phyloP scores from a whole-genome alignment of 2,329 filamentous ascomycete genomes.

The Cyanodermella asteris region DNA sequence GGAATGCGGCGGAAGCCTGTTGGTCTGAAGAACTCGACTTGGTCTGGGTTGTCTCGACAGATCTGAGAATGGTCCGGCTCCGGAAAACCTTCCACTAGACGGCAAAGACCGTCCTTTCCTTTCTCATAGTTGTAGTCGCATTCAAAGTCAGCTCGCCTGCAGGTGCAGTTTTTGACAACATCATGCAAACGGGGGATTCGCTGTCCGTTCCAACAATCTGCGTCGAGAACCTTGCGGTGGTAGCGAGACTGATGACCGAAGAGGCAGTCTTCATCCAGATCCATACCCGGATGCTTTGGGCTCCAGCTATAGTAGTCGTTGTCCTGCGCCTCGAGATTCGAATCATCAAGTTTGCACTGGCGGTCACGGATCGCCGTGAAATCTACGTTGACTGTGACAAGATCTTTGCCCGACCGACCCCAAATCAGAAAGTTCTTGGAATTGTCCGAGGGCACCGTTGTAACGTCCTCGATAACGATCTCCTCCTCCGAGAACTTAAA shows the following conservation, averaged over 20 bases:
- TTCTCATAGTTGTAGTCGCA: constrained; percentile 93
- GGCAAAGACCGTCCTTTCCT: constrained; percentile 53
- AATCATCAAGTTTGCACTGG: constrained; percentile 47
- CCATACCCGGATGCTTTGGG: constrained; percentile 58
- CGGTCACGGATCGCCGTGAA: constrained; percentile 61
- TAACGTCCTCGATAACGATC: constrained; percentile 56
- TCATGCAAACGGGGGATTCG: constrained; percentile 49
- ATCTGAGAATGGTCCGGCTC: constrained; percentile 37
- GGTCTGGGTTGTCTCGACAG: constrained; percentile 42
- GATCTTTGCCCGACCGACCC: constrained; percentile 34
- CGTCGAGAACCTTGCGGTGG: constrained; percentile 65
- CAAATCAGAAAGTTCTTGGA: constrained; percentile 85
- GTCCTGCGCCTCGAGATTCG: constrained; percentile 29
- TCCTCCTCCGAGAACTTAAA: constrained; percentile 52
- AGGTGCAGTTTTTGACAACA: constrained; percentile 55
- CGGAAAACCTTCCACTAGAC: constrained; percentile 49
- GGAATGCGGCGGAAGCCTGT: constrained; percentile 81
- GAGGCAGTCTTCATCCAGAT: constrained; percentile 53
- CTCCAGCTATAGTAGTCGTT: constrained; percentile 73
- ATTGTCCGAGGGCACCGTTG: constrained; percentile 70
- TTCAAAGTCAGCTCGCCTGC: constrained; percentile 71
- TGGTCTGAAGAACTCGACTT: constrained; percentile 58
- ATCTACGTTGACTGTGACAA: constrained; percentile 66
- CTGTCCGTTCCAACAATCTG: constrained; percentile 62
- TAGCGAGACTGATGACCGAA: constrained; percentile 85